Evolutionary conservation across 139 green algal genomes (phyloP).

Genomic region (Nannochloris sp.): DNA sequence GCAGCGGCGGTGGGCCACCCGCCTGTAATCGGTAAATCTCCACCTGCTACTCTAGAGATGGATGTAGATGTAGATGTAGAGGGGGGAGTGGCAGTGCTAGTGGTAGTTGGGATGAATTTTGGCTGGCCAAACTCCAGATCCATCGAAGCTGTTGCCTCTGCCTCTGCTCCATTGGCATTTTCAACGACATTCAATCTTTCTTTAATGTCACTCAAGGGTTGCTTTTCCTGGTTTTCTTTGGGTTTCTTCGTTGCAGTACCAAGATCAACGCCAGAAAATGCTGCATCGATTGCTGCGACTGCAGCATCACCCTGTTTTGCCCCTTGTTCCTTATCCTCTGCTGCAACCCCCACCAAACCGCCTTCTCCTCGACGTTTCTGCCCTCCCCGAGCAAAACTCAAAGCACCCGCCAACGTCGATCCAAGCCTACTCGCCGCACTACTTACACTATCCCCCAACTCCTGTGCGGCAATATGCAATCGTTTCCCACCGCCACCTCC

Average conservation of each 20-base stretch:
- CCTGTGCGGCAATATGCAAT: conserved; percentile 44
- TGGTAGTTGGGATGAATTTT: background rate
- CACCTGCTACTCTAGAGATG: conserved; percentile 8
- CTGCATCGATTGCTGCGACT: background rate
- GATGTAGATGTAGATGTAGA: background rate
- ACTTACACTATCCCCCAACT: conserved; percentile 34
- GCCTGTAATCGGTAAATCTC: background rate
- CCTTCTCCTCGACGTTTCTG: background rate
- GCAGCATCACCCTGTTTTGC: background rate
- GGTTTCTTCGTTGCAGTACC: too few relatives aligned
- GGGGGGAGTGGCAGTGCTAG: background rate
- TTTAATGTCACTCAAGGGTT: too few relatives aligned
- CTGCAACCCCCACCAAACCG: background rate
- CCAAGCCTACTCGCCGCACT: conserved; percentile 24
- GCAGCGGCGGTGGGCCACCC: background rate
- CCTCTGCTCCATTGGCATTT: background rate
- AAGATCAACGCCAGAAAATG: background rate
- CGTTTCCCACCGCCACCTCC: conserved; percentile 39
- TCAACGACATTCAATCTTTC: too few relatives aligned
- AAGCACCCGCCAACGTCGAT: conserved; percentile 8
- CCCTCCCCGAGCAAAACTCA: conserved; percentile 9
- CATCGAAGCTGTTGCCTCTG: background rate
- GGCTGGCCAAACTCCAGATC: background rate
- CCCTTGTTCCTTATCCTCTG: background rate
- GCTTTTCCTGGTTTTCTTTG: too few relatives aligned